Evolutionary conservation across 257 asterid species (phyloP).

Genomic region (Hygrophila difformis): DNA sequence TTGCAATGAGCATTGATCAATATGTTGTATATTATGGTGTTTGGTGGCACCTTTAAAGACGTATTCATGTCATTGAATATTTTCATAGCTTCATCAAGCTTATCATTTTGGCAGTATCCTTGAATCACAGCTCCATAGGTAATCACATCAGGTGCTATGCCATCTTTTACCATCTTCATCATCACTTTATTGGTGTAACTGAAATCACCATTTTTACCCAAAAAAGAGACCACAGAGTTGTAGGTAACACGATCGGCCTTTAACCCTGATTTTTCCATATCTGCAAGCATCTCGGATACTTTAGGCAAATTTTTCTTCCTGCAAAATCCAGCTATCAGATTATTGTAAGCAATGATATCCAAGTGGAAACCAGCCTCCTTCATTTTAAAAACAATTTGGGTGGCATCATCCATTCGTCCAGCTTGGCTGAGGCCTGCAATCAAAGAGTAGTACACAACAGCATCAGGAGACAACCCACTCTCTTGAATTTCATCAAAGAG

Average conservation of each 20-base stretch:
- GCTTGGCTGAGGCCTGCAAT: slow-evolving; percentile 63
- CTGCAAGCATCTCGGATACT: slow-evolving; percentile 47
- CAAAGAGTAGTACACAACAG: slow-evolving; percentile 52
- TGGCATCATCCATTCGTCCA: slow-evolving; percentile 67
- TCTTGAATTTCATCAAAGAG: slow-evolving; percentile 58
- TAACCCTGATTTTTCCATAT: slow-evolving; percentile 47
- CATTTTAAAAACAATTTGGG: slow-evolving; percentile 33
- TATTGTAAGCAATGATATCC: slow-evolving; percentile 54
- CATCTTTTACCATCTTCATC: slow-evolving; percentile 46
- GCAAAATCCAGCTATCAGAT: slow-evolving; percentile 68
- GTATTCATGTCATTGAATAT: slow-evolving; percentile 43
- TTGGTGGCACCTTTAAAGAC: slow-evolving; percentile 42
- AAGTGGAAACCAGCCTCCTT: slow-evolving; percentile 60
- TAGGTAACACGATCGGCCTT: slow-evolving; percentile 68
- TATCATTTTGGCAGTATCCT: slow-evolving; percentile 45
- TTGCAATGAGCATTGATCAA: slow-evolving; percentile 64
- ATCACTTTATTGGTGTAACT: slow-evolving; percentile 31
- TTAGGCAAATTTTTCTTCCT: slow-evolving; percentile 47
- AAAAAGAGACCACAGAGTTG: slow-evolving; percentile 66
- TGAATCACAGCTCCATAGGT: slow-evolving; percentile 77
- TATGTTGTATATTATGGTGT: slow-evolving; percentile 56
- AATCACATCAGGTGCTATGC: slow-evolving; percentile 49
- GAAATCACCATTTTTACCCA: slow-evolving; percentile 52
- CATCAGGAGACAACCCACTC: slow-evolving; percentile 56
- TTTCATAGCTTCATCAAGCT: slow-evolving; percentile 49